A percentile compares a stretch with the other conserved stretches of the same genome.
Conservation (phyloP, 164 flowering plant genomes). For the Berberis vulgaris region DNA sequence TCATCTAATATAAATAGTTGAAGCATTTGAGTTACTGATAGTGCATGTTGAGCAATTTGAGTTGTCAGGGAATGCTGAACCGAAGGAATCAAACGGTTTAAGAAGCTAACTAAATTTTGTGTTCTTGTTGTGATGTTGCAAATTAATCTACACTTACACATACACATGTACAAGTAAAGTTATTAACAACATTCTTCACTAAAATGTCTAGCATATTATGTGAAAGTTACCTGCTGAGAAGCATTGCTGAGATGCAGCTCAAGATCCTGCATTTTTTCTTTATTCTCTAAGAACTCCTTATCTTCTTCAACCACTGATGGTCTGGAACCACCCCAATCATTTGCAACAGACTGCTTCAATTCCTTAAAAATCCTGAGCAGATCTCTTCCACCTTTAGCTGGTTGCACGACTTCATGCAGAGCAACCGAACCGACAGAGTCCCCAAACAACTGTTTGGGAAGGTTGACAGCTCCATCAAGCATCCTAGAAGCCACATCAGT, state of each 20-base stretch:
- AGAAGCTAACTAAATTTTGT: background rate
- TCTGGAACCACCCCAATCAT: slow-evolving; percentile 78
- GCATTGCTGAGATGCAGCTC: slow-evolving; percentile 71
- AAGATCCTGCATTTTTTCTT: slow-evolving; percentile 63
- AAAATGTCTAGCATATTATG: background rate
- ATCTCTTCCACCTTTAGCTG: slow-evolving; percentile 91
- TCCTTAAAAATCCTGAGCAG: slow-evolving; percentile 78
- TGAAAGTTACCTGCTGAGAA: slow-evolving; percentile 58
- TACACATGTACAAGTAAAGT: too few relatives aligned
- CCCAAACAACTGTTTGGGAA: slow-evolving; percentile 82
- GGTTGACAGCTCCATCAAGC: slow-evolving; percentile 86
- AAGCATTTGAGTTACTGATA: too few relatives aligned
- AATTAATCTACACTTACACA: too few relatives aligned
- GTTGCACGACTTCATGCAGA: slow-evolving; percentile 63
- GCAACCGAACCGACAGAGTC: slow-evolving; percentile 37
- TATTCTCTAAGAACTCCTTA: slow-evolving; percentile 82
- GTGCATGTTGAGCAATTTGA: too few relatives aligned
- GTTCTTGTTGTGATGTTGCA: too few relatives aligned
- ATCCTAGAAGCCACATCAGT: slow-evolving; percentile 80
- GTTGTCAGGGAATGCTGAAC: too few relatives aligned
- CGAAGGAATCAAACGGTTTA: too few relatives aligned
- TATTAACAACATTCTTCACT: background rate
- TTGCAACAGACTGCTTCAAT: slow-evolving; percentile 76
- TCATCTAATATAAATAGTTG: too few relatives aligned
- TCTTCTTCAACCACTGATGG: slow-evolving; percentile 79